A percentile compares a stretch with the other conserved stretches of the same genome.
Evolutionary conservation across 768 basidiomycete genomes (phyloP).

Genomic region (Auriscalpium orientale): DNA sequence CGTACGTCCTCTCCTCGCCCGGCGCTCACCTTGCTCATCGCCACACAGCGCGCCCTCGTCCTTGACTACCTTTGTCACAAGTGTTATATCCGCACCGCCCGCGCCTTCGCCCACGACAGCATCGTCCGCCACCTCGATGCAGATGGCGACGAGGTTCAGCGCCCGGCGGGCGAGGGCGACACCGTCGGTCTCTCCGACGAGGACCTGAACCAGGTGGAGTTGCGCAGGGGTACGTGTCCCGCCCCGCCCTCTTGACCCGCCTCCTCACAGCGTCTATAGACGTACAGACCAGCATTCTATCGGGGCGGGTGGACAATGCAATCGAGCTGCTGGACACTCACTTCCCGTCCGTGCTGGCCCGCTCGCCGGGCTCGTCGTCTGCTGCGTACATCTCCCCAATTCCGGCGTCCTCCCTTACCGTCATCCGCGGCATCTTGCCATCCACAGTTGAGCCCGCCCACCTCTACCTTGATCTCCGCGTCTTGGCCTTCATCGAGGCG

Average conservation of each 20-base stretch:
- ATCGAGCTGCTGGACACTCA: conserved; percentile 55
- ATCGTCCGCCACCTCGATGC: conserved; percentile 54
- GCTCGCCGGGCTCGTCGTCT: conserved; percentile 12
- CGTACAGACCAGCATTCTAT: conserved; percentile 61
- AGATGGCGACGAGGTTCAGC: conserved; percentile 60
- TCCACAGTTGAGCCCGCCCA: conserved; percentile 71
- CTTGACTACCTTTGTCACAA: conserved; percentile 73
- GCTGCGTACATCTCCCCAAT: neutral
- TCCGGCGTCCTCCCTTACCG: conserved; percentile 21
- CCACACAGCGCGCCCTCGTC: conserved; percentile 54
- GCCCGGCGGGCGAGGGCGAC: conserved; percentile 17
- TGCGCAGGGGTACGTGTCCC: conserved; percentile 5
- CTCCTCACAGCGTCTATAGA: conserved; percentile 32
- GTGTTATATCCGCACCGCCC: conserved; percentile 64
- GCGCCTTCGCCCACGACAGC: conserved; percentile 59
- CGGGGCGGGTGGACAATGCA: conserved; percentile 70
- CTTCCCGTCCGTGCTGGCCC: conserved; percentile 65
- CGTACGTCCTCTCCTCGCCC: conserved; percentile 2
- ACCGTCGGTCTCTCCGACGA: conserved; percentile 11
- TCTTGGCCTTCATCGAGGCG: conserved; percentile 82
- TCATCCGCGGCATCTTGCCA: conserved; percentile 42
- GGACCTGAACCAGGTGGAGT: conserved; percentile 5
- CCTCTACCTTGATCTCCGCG: conserved; percentile 76
- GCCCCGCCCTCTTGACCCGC: neutral
- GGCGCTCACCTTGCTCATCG: conserved; percentile 10